Conservation (phyloP, 2,329 filamentous ascomycete genomes). For the Clarireedia paspali region DNA sequence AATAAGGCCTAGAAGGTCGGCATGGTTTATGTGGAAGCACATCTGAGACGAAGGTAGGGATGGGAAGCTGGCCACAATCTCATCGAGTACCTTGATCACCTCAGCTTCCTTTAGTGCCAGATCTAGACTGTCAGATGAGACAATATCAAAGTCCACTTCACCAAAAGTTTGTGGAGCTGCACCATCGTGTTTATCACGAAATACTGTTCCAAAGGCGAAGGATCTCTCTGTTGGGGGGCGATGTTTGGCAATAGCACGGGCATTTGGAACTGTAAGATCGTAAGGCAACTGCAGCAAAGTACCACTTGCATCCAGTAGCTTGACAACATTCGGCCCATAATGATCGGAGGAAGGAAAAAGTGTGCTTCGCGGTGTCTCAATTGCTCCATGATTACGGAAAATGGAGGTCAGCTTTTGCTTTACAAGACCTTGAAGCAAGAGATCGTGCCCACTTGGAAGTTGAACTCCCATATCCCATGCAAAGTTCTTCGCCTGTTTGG, state of each 20-base stretch:
- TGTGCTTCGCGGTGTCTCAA: slow-evolving; percentile 67
- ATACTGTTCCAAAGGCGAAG: slow-evolving; percentile 83
- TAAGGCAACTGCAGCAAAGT: slow-evolving; percentile 92
- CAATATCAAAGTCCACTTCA: slow-evolving; percentile 93
- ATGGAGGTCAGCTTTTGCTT: slow-evolving; percentile 68
- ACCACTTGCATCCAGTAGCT: slow-evolving; percentile 73
- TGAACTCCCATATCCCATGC: slow-evolving; percentile 64
- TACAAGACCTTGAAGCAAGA: slow-evolving; percentile 65
- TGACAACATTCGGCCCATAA: slow-evolving; percentile 68
- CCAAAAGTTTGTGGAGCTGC: slow-evolving; percentile 76
- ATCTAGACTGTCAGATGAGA: slow-evolving; percentile 75
- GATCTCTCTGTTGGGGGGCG: slow-evolving; percentile 62
- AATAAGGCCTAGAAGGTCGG: slow-evolving; percentile 76
- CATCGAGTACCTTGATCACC: slow-evolving; percentile 87
- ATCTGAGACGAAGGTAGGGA: slow-evolving; percentile 63
- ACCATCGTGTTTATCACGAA: slow-evolving; percentile 68
- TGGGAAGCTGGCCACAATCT: slow-evolving; percentile 76
- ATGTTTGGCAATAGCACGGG: slow-evolving; percentile 73
- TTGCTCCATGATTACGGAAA: slow-evolving; percentile 82
- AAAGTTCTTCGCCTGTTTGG: slow-evolving; percentile 73
- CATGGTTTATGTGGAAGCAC: slow-evolving; percentile 88
- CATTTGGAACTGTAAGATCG: slow-evolving; percentile 84
- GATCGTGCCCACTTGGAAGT: slow-evolving; percentile 46
- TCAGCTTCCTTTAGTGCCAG: slow-evolving; percentile 87
- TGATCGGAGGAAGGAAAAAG: slow-evolving; percentile 78